A percentile compares a stretch with the other conserved stretches of the same genome.
Conservation (phyloP, 2,329 filamentous ascomycete genomes). For the Bipolaris oryzae region DNA sequence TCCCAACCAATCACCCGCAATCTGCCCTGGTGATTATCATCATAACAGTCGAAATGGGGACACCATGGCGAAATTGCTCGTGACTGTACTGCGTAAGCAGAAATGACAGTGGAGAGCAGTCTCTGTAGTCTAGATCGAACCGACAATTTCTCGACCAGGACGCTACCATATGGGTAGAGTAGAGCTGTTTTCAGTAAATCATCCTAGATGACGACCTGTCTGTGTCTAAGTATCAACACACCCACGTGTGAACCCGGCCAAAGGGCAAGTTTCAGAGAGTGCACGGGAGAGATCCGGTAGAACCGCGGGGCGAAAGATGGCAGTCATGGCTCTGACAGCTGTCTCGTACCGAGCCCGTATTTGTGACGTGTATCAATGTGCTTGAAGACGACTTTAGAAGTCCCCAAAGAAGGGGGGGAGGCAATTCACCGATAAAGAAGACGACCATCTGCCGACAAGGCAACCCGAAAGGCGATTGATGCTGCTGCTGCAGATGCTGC, state of each 20-base stretch:
- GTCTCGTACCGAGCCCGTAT: conserved; percentile 4
- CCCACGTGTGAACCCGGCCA: conserved; percentile 13
- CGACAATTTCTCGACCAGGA: conserved; percentile 8
- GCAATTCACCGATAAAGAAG: conserved; percentile 7
- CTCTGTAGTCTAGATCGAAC: background rate
- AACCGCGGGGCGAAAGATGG: background rate
- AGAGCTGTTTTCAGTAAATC: conserved; percentile 3
- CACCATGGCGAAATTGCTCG: conserved; percentile 15
- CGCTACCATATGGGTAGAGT: conserved; percentile 1
- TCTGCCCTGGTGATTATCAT: conserved; percentile 11
- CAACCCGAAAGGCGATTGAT: conserved; percentile 1
- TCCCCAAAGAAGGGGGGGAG: background rate
- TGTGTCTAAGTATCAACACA: conserved; percentile 4
- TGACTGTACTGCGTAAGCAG: conserved; percentile 7
- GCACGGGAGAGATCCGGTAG: conserved; percentile 10
- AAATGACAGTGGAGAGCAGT: background rate
- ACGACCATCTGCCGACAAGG: background rate
- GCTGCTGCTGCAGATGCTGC: conserved; percentile 12
- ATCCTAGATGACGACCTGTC: background rate
- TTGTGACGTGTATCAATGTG: background rate
- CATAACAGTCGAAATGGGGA: conserved; percentile 15
- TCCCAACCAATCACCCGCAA: conserved; percentile 28
- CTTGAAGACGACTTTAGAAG: background rate
- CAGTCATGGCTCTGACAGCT: conserved; percentile 5
- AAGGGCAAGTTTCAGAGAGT: conserved; percentile 7